These are phyloP conservation scores for Penicillium fimorum DNA, from an alignment of 495 filamentous ascomycete genomes.

Conservation along the genomic window DNA sequence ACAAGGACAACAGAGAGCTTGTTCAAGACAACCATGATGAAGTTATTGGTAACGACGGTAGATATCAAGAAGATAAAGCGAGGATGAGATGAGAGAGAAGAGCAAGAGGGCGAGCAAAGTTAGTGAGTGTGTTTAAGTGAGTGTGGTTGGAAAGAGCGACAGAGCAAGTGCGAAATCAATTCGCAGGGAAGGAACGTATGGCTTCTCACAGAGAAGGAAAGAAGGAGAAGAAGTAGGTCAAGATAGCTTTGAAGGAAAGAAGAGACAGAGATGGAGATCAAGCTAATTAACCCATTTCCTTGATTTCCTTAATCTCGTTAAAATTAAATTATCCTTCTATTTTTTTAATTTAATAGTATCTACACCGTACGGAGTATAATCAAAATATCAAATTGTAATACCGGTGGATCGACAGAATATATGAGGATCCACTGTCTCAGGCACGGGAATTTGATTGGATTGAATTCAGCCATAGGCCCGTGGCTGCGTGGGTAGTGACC, in stretches of 20 bases:
- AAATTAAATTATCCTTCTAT: conserved; percentile 1
- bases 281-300: conserved; percentile 20
- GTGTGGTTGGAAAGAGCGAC: conserved; percentile 17
- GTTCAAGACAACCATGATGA: conserved; percentile 44
- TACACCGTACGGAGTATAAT: neutral
- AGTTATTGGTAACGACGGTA: conserved; percentile 22
- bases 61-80: conserved; percentile 23
- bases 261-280: conserved; percentile 24
- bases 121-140: neutral
- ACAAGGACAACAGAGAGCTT: conserved; percentile 50
- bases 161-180: conserved; percentile 48
- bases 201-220: conserved; percentile 34
- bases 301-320: conserved; percentile 7
- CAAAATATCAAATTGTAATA: neutral
- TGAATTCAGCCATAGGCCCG: neutral
- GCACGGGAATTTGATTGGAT: conserved; percentile 11
- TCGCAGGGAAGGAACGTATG: conserved; percentile 46
- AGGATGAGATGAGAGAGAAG: conserved; percentile 6
- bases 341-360: neutral
- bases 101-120: neutral
- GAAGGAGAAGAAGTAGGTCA: conserved; percentile 25
- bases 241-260: conserved; percentile 25
- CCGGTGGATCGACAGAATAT: conserved; percentile 8
- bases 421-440: conserved; percentile 15
- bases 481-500: neutral